These are phyloP conservation scores for Colletotrichum gigasporum DNA, from an alignment of 2,329 filamentous ascomycete genomes.

Conservation along the genomic window DNA sequence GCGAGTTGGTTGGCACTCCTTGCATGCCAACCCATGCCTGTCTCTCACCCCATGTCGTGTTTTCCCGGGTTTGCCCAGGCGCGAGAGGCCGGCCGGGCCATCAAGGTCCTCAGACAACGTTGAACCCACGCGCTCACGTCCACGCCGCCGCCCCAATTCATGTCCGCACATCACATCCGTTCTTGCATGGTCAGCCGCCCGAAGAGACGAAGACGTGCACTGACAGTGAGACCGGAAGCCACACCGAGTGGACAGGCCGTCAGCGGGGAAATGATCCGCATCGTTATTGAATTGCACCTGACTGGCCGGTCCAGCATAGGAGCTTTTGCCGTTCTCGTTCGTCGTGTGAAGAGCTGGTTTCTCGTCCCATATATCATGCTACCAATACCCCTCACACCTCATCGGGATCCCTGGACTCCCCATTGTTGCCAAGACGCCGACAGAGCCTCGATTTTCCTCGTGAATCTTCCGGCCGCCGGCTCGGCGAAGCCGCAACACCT, in stretches of 20 bases:
- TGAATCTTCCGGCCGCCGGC: neutral
- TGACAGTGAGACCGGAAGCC: neutral
- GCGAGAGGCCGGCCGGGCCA: constrained; percentile 26
- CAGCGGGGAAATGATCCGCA: neutral
- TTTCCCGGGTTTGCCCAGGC: constrained; percentile 5
- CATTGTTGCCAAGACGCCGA: neutral
- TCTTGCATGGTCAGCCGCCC: neutral
- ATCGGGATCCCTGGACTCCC: neutral
- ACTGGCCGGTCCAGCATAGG: neutral
- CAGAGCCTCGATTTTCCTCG: neutral
- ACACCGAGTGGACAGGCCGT: neutral
- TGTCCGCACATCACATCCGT: neutral
- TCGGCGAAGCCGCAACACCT: neutral
- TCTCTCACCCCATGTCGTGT: neutral
- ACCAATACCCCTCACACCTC: neutral
- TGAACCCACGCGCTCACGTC: too few species aligned
- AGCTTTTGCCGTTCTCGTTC: neutral
- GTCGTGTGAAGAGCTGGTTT: neutral
- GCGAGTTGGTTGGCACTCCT: neutral
- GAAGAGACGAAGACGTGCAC: too few species aligned
- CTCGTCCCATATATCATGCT: neutral
- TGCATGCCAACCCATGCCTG: neutral
- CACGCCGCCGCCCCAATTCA: neutral
- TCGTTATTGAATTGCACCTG: neutral
- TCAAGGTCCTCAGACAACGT: constrained; percentile 28